These are phyloP conservation scores for Trichosporon sp. DNA, from an alignment of 1,284 basidiomycete species.

Conservation along the genomic window DNA sequence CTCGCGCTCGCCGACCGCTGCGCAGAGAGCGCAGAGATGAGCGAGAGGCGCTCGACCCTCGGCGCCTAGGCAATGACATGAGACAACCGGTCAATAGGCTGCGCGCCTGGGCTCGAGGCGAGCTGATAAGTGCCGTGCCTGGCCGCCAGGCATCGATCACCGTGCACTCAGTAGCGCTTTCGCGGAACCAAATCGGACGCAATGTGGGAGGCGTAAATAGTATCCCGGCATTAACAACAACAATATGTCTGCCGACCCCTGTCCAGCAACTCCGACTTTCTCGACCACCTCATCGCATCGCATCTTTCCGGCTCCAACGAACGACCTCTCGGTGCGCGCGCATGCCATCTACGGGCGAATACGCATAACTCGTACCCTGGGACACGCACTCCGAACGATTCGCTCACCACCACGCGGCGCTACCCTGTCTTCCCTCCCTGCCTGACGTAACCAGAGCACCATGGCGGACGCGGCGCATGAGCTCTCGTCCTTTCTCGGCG, in stretches of 20 bases:
- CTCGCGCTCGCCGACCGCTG: too few species aligned
- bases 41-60: not conserved
- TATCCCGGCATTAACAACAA: not conserved
- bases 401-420: not conserved
- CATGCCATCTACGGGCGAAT: not conserved
- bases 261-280: not conserved
- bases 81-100: not conserved
- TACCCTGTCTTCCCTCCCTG: not conserved
- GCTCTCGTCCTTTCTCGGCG: constrained; percentile 2
- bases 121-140: not conserved
- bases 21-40: too few species aligned
- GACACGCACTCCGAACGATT: not conserved
- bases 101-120: not conserved
- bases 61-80: not conserved
- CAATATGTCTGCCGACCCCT: not conserved
- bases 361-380: not conserved
- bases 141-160: not conserved
- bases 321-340: not conserved
- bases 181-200: not conserved
- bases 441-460: not conserved
- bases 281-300: not conserved
- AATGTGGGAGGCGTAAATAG: not conserved
- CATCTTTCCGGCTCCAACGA: not conserved
- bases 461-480: not conserved
- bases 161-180: too few species aligned